Conservation (phyloP, 768 basidiomycete species). For the Pisolithus albus region DNA sequence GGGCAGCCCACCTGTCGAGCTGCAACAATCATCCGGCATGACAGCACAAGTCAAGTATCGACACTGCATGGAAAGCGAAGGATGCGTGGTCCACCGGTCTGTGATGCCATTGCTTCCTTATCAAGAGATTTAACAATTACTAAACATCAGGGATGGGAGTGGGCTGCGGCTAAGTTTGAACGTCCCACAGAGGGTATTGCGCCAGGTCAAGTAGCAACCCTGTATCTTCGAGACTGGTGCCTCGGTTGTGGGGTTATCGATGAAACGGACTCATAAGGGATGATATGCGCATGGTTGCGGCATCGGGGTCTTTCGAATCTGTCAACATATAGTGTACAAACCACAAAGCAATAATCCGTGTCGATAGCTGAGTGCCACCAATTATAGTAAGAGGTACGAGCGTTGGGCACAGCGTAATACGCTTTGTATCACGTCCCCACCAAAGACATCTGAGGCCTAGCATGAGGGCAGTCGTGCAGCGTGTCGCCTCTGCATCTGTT, state of each 20-base stretch:
- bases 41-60: slow-evolving; percentile 53
- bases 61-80: slow-evolving; percentile 55
- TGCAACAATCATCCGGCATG: slow-evolving; percentile 40
- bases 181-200: slow-evolving; percentile 59
- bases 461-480: slow-evolving; percentile 86
- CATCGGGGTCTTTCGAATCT: too few species aligned
- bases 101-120: slow-evolving; percentile 9
- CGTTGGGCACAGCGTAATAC: too few species aligned
- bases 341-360: too few species aligned
- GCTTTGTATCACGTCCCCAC: background rate
- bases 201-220: slow-evolving; percentile 71
- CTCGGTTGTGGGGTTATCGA: slow-evolving; percentile 75
- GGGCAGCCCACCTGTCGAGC: slow-evolving; percentile 42
- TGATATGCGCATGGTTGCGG: too few species aligned
- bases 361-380: too few species aligned
- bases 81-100: slow-evolving; percentile 48
- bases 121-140: slow-evolving; percentile 3
- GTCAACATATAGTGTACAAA: too few species aligned
- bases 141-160: slow-evolving; percentile 13
- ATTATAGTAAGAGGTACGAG: too few species aligned
- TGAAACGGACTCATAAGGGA: slow-evolving; percentile 6
- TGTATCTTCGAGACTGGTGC: slow-evolving; percentile 75
- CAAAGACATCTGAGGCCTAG: background rate
- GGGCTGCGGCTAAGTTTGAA: slow-evolving; percentile 44
- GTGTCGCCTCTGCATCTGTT: slow-evolving; percentile 81